A percentile compares a stretch with the other conserved stretches of the same genome.
Conservation (phyloP, 345 rosid genomes). For the Lenwebbia sp. region DNA sequence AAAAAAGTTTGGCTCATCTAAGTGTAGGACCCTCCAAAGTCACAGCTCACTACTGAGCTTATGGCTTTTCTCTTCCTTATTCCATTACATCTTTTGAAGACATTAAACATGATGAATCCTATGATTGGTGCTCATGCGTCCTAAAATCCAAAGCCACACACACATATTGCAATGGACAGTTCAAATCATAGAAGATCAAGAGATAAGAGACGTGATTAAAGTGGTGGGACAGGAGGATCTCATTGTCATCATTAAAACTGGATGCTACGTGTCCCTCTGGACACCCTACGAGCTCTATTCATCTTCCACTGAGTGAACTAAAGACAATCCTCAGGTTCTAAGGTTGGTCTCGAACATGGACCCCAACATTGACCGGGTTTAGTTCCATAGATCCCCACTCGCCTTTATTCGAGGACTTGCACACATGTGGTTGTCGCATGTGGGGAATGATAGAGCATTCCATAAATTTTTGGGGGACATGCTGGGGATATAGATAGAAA, state of each 20-base stretch:
- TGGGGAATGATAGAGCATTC: not conserved
- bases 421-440: not conserved
- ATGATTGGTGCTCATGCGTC: conserved; percentile 3
- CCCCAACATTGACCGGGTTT: not conserved
- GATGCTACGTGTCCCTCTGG: conserved; percentile 7
- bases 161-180: not conserved
- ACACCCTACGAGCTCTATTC: not conserved
- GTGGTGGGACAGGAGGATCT: conserved; percentile 21
- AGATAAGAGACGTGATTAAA: conserved; percentile 3
- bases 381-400: not conserved
- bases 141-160: not conserved
- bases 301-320: not conserved
- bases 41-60: not conserved
- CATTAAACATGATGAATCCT: conserved; percentile 1
- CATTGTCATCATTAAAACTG: conserved; percentile 30
- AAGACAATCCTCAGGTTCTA: not conserved
- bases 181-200: not conserved
- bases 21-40: not conserved
- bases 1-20: not conserved
- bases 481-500: not conserved
- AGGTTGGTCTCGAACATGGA: not conserved
- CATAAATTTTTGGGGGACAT: not conserved
- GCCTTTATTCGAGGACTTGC: not conserved
- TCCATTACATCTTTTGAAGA: not conserved
- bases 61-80: not conserved